These are phyloP conservation scores for Mortierella sp. DNA, from an alignment of 371 early-diverging fungal genomes.

Conservation along the genomic window DNA sequence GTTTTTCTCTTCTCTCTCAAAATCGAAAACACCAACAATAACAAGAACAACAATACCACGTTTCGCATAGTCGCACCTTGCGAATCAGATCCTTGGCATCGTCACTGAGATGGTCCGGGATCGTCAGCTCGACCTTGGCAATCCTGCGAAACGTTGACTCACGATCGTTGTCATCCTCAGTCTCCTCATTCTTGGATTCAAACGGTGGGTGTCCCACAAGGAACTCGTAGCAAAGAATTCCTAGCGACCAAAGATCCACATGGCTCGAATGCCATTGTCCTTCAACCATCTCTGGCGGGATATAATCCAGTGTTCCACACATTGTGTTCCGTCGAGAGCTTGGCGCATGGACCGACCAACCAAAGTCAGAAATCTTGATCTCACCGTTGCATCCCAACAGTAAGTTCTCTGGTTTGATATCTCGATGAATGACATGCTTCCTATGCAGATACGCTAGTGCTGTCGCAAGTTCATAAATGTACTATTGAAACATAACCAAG, in stretches of 20 bases:
- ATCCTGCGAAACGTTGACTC: conserved; percentile 85
- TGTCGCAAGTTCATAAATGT: conserved; percentile 89
- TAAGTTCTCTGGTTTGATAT: conserved; percentile 98
- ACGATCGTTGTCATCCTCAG: conserved; percentile 10
- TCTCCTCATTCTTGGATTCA: conserved; percentile 72
- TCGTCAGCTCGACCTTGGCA: conserved; percentile 84
- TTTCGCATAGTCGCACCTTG: conserved; percentile 63
- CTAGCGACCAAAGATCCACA: conserved; percentile 99
- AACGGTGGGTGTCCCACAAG: conserved; percentile 97
- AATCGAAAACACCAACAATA: not conserved
- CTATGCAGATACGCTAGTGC: conserved; percentile 95
- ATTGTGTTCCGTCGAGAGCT: conserved; percentile 87
- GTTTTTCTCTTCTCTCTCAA: not conserved
- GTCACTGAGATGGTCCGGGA: conserved; percentile 85
- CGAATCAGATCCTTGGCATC: conserved; percentile 94
- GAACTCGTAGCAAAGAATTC: conserved; percentile 98
- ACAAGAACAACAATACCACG: not conserved
- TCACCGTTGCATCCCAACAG: conserved; percentile 89
- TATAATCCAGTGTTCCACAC: conserved; percentile 99
- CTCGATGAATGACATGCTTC: conserved; percentile 97
- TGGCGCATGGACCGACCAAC: conserved; percentile 98
- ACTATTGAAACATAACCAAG: conserved; percentile 62
- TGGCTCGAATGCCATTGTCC: conserved; percentile 87
- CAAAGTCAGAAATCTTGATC: conserved; percentile 98
- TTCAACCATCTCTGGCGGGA: conserved; percentile 96